Evolutionary conservation across 352 stramenopile species (phyloP).

Genomic region (Phytophthora chlamydospora): DNA sequence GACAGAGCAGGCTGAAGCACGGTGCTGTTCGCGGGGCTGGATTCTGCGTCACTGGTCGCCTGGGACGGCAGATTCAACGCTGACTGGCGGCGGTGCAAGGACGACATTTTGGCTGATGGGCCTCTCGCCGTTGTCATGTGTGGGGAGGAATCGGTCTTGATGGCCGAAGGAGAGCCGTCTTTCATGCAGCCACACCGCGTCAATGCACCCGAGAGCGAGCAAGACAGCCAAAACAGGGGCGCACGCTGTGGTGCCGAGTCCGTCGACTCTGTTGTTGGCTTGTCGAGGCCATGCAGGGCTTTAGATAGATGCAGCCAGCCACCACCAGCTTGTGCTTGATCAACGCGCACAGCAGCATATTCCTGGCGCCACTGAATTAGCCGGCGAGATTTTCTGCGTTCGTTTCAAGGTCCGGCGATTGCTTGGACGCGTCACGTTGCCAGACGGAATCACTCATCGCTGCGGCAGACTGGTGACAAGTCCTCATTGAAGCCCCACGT

Average conservation of each 20-base stretch:
- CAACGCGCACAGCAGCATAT: constrained; percentile 8
- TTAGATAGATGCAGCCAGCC: constrained; percentile 34
- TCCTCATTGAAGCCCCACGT: background rate
- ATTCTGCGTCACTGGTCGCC: background rate
- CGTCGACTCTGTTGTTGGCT: constrained; percentile 26
- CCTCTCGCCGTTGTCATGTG: constrained; percentile 43
- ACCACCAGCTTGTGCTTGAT: background rate
- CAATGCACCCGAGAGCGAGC: constrained; percentile 23
- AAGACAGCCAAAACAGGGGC: constrained; percentile 17
- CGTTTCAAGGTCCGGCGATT: constrained; percentile 24
- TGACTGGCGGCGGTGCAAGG: constrained; percentile 51
- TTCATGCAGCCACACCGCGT: constrained; percentile 19
- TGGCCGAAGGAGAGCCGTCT: constrained; percentile 16
- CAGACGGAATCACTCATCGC: too few relatives aligned
- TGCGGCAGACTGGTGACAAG: background rate
- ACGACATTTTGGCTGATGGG: constrained; percentile 42
- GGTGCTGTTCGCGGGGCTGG: background rate
- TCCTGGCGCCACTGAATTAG: constrained; percentile 33
- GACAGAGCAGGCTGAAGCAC: constrained; percentile 24
- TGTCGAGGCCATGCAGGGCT: constrained; percentile 19
- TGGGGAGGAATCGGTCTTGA: constrained; percentile 11
- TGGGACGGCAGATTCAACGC: constrained; percentile 37
- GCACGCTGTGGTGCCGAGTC: constrained; percentile 23
- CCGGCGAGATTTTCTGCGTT: constrained; percentile 26
- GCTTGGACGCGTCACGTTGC: constrained; percentile 7